Base-by-base conservation (phyloP, 208 protist genomes). In the Balamuthia mandrillaris region DNA sequence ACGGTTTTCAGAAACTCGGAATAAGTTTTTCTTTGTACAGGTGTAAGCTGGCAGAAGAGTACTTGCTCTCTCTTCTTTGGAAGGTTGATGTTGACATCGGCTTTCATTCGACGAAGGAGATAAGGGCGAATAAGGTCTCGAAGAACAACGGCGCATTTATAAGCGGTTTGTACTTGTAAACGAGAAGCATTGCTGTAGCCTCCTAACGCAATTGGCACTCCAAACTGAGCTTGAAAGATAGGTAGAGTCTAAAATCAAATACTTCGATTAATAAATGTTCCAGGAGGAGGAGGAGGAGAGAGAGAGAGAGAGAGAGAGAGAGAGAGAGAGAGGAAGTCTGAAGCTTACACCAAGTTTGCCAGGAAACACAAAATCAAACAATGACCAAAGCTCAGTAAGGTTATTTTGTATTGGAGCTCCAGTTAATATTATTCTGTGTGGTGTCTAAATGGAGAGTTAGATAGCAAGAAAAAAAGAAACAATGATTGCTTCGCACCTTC, bases 291-390 rank as follows among this genome's bases (percentile, higher is more conserved):
- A 6, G 3, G 63, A 51, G 21, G 52, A 37, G 6, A n/a, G 12
- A 4, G 9, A 49, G 49, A 27, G 27, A 24, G 0, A 68, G 49
- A 10, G 35, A 39, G 9, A 29, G 10, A 82, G 29, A 68, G 52
- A 66, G 3, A 1, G 41, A 45, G 31, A 16, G 2, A 16, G 18
- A 56, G 18, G 18, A 56, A 56, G n/a, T n/a, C n/a, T 56, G 49
- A 56, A 27, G 3, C 29, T 6, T 87, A 87, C 84, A 44, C 96
- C 97, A 0, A 99, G 92, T 31, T 96, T 89, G 6, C 97, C 97
- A 1, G 98, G 98, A 54, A 93, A 95, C 14, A 98, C 94, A 93
- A 99, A 99, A 89, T 99, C 98, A 90, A 99, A 99, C 10, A 99
- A 85, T 37, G 96, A 98, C 98, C 98, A 99, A 49, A 99, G 91